A percentile compares a stretch with the other conserved stretches of the same genome.
Conservation (phyloP, 2,329 filamentous ascomycete genomes). For the Akanthomyces dipterigenus region DNA sequence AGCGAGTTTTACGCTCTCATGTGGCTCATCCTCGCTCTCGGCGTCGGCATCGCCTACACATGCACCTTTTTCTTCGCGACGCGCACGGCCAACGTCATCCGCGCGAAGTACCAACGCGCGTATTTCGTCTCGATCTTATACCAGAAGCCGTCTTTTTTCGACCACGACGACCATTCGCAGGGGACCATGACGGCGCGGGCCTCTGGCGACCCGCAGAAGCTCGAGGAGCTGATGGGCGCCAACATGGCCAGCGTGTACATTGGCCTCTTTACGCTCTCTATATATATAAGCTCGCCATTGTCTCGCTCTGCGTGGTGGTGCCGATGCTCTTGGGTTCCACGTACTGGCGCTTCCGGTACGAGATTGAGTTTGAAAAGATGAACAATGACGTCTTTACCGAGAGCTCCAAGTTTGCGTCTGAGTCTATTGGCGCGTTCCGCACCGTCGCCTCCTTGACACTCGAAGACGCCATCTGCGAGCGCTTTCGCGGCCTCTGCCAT, state of each 20-base stretch:
- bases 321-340: slow-evolving; percentile 42
- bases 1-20: slow-evolving; percentile 59
- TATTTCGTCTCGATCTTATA: slow-evolving; percentile 55
- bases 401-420: slow-evolving; percentile 67
- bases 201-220: slow-evolving; percentile 49
- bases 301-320: slow-evolving; percentile 55
- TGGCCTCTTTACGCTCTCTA: slow-evolving; percentile 60
- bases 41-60: slow-evolving; percentile 47
- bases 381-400: slow-evolving; percentile 62
- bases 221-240: slow-evolving; percentile 59
- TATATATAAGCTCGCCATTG: slow-evolving; percentile 67
- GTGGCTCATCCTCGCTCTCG: slow-evolving; percentile 54
- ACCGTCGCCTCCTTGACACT: slow-evolving; percentile 66
- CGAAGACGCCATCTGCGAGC: slow-evolving; percentile 55
- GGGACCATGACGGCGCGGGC: slow-evolving; percentile 53
- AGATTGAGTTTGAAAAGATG: slow-evolving; percentile 62
- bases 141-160: slow-evolving; percentile 55
- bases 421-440: slow-evolving; percentile 66
- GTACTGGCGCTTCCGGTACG: slow-evolving; percentile 49
- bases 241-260: slow-evolving; percentile 58
- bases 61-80: slow-evolving; percentile 31
- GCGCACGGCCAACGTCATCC: slow-evolving; percentile 40
- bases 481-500: slow-evolving; percentile 54
- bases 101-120: slow-evolving; percentile 50
- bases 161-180: slow-evolving; percentile 51